Evolutionary conservation across 441 rosid species (phyloP).

Genomic region (Populus hybrid): DNA sequence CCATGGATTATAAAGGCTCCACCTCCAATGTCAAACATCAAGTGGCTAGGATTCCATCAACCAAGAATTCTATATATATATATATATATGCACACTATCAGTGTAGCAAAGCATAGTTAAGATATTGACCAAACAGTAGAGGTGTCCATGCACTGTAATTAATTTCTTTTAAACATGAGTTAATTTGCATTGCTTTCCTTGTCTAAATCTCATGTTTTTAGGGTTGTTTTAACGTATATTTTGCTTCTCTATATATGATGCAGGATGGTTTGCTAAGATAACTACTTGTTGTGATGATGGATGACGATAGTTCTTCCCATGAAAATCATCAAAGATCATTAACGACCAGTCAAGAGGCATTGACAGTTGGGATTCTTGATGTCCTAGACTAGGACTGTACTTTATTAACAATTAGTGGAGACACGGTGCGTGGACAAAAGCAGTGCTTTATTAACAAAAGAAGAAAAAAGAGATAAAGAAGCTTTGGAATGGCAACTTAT

Average conservation of each 20-base stretch:
- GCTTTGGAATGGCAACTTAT: not conserved
- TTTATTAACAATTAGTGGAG: not conserved
- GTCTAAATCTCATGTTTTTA: not conserved
- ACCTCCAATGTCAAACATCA: not conserved
- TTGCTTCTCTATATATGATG: not conserved
- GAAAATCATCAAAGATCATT: not conserved
- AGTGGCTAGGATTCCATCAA: not conserved
- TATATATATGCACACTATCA: too few relatives aligned
- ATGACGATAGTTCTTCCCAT: not conserved
- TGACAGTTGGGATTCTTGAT: too few relatives aligned
- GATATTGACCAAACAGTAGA: too few relatives aligned
- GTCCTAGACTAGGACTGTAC: too few relatives aligned
- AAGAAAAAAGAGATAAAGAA: not conserved
- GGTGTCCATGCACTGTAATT: too few relatives aligned
- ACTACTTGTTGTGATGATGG: not conserved
- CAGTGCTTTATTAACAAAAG: not conserved
- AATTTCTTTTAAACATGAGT: not conserved
- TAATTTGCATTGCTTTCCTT: not conserved
- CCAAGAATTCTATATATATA: not conserved
- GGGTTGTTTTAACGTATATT: not conserved
- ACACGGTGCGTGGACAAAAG: not conserved
- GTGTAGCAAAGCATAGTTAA: too few relatives aligned
- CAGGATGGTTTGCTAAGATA: not conserved
- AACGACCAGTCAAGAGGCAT: too few relatives aligned
- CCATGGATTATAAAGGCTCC: not conserved